phyloP scores from a whole-genome alignment of 441 rosid species.

The Adansonia grandidieri region DNA sequence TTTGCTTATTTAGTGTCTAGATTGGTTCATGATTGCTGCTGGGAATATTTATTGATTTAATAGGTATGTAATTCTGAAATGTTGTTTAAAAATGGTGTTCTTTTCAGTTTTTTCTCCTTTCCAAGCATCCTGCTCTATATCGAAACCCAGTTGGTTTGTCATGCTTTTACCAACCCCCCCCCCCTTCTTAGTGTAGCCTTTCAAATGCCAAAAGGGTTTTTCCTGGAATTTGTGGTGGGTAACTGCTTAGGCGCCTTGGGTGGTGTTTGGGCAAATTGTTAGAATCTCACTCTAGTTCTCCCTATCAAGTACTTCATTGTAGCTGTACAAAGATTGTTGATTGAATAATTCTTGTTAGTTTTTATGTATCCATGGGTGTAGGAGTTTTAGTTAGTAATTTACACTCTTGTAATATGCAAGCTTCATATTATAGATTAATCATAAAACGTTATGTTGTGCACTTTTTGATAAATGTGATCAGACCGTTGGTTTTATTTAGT shows the following conservation, averaged over 20 bases:
- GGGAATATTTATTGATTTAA: not conserved
- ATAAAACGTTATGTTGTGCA: not conserved
- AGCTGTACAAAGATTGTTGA: not conserved
- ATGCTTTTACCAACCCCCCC: not conserved
- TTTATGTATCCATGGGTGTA: not conserved
- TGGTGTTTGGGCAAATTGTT: not conserved
- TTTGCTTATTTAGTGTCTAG: not conserved
- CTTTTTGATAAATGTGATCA: not conserved
- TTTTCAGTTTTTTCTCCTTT: not conserved
- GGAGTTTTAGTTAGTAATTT: slow-evolving; percentile 11
- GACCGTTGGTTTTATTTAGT: not conserved
- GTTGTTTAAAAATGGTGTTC: not conserved
- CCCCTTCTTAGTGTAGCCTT: not conserved
- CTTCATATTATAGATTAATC: not conserved
- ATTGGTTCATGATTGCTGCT: too few relatives aligned
- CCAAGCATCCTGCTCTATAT: not conserved
- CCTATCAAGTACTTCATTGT: not conserved
- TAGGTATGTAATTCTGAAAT: not conserved
- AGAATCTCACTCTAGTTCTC: not conserved
- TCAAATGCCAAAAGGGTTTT: not conserved
- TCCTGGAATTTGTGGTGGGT: not conserved
- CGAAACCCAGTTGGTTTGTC: not conserved
- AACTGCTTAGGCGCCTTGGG: not conserved
- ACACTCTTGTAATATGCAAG: not conserved
- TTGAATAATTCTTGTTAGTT: not conserved